Conservation (phyloP, 2,329 filamentous ascomycete genomes). For the Pseudopithomyces maydicus region DNA sequence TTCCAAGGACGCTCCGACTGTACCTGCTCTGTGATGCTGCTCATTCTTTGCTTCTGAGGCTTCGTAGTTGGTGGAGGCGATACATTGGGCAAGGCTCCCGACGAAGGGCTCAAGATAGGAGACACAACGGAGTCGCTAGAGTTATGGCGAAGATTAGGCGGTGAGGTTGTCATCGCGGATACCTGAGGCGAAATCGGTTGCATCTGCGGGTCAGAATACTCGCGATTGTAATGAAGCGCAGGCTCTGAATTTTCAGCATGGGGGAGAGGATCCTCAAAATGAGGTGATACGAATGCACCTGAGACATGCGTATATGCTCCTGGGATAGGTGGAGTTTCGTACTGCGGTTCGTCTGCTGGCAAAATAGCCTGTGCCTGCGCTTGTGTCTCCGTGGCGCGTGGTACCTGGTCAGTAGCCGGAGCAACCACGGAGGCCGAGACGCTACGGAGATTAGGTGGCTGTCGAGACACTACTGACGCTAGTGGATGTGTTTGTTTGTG, state of each 20-base stretch:
- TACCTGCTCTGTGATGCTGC: conserved; percentile 40
- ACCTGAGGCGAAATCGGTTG: conserved; percentile 39
- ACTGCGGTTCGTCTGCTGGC: conserved; percentile 32
- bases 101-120: conserved; percentile 31
- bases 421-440: conserved; percentile 24
- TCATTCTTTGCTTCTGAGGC: conserved; percentile 38
- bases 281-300: conserved; percentile 35
- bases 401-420: conserved; percentile 14
- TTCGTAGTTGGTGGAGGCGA: conserved; percentile 21
- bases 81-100: conserved; percentile 15
- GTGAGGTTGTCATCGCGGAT: conserved; percentile 34
- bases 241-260: conserved; percentile 11
- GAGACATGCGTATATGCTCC: conserved; percentile 41
- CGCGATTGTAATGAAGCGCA: conserved; percentile 16
- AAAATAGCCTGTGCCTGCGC: conserved; percentile 28
- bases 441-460: conserved; percentile 16
- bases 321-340: conserved; percentile 44
- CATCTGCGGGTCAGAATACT: conserved; percentile 37
- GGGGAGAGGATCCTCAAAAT: conserved; percentile 19
- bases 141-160: conserved; percentile 26
- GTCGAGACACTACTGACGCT: conserved; percentile 11
- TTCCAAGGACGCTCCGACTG: conserved; percentile 39
- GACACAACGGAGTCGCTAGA: conserved; percentile 39
- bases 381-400: conserved; percentile 23
- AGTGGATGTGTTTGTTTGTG: conserved; percentile 12